Base-by-base conservation (phyloP, 2,329 filamentous ascomycete genomes). In the Xylaria polymorpha region DNA sequence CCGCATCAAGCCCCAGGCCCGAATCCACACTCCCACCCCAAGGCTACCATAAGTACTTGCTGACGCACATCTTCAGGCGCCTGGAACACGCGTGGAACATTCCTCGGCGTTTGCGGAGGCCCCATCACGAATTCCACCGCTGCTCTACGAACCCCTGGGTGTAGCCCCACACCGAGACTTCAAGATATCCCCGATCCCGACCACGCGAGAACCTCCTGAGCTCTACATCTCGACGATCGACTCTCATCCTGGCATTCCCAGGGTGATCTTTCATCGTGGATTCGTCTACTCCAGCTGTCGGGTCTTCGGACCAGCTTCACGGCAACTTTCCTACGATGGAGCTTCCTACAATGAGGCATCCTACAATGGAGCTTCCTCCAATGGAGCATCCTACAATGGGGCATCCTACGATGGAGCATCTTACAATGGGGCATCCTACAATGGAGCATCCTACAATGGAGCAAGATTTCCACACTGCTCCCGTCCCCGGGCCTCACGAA, bases 241-340 rank as follows among this genome's bases (percentile, higher is more conserved):
- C 66, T 61, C 59, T 43, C 56, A 61, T 55, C 51, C 59, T 59
- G 57, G 25, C 32, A 22, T 25, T 64, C 43, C 64, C 43, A 35
- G 25, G 35, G 50, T 12, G 25, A 62, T 41, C 46, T 60, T 61
- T 69, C 73, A 72, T 63, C 71, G 84, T 88, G 86, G 86, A 89
- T 85, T 83, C 83, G 71, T 84, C 84, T 69, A 84, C 80, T 20
- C 75, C 85, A 41, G 81, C 82, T 56, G 80, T 80, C 76, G 85
- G 84, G 81, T 85, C 85, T 69, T 80, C 82, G 78, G 84, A 81
- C 81, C 85, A 85, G 76, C 85, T 83, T 76, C 83, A 84, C 83
- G 83, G 85, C 84, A 81, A 82, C 67, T 79, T 86, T 74, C 83
- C 85, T 75, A 84, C 74, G 69, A 86, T 86, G 83, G 87, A 89